These are phyloP conservation scores for Saccharum officinarum DNA, from an alignment of 176 grass and related monocot genomes.

Conservation along the genomic window DNA sequence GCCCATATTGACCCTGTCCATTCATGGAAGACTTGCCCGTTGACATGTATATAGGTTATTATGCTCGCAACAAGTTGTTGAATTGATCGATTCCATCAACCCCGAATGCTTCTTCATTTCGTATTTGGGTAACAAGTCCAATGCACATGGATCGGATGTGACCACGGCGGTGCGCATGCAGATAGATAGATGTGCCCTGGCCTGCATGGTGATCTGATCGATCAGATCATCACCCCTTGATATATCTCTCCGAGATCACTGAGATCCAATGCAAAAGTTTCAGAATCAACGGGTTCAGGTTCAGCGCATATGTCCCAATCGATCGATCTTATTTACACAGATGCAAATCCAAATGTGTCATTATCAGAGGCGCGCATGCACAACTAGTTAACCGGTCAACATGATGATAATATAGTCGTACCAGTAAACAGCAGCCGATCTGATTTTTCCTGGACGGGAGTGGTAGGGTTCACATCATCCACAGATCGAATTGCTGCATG, in stretches of 20 bases:
- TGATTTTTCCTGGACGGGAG: neutral
- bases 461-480: constrained; percentile 2
- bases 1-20: neutral
- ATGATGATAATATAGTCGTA: neutral
- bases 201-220: constrained; percentile 31
- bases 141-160: neutral
- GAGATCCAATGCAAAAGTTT: neutral
- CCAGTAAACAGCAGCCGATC: neutral
- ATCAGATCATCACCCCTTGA: neutral
- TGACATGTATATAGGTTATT: neutral
- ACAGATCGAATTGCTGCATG: neutral
- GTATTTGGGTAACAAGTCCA: neutral
- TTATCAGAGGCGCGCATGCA: constrained; percentile 24
- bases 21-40: constrained; percentile 10
- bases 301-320: constrained; percentile 10
- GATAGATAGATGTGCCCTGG: neutral
- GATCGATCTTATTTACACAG: neutral
- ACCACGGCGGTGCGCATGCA: constrained; percentile 8
- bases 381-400: constrained; percentile 1
- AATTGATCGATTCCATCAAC: constrained; percentile 11
- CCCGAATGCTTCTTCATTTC: neutral
- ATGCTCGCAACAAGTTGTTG: constrained; percentile 12
- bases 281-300: neutral
- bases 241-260: neutral
- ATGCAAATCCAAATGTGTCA: neutral